Evolutionary conservation across 2,329 filamentous ascomycete species (phyloP).

Genomic region (Colletotrichum paranaense): DNA sequence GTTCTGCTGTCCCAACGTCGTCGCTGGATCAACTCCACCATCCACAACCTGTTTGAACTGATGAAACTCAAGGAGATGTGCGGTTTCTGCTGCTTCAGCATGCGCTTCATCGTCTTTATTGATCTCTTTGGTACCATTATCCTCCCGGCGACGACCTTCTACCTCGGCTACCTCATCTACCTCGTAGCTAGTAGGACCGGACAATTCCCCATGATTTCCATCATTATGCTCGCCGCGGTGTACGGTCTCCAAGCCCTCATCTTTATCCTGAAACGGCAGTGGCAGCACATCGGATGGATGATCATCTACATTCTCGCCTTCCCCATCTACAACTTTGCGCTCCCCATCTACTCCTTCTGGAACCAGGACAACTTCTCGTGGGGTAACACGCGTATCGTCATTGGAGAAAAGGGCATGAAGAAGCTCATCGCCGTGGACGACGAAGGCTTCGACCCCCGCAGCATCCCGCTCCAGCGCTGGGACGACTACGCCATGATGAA

Average conservation of each 20-base stretch:
- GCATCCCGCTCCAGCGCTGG: constrained; percentile 95
- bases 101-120: constrained; percentile 96
- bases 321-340: constrained; percentile 90
- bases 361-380: constrained; percentile 99
- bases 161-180: constrained; percentile 91
- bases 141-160: constrained; percentile 87
- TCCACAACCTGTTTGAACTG: constrained; percentile 94
- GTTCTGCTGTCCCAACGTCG: constrained; percentile 97
- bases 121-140: constrained; percentile 94
- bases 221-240: constrained; percentile 88
- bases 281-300: constrained; percentile 99
- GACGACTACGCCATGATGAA: constrained; percentile 93
- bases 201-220: constrained; percentile 86
- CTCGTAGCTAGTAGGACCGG: constrained; percentile 74
- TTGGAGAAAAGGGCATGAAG: constrained; percentile 92
- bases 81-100: constrained; percentile 99
- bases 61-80: constrained; percentile 93
- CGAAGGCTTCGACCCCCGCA: constrained; percentile 89
- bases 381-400: constrained; percentile 98
- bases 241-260: constrained; percentile 97
- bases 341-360: constrained; percentile 99
- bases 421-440: constrained; percentile 88
- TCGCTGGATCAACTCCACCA: constrained; percentile 99
- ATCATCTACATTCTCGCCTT: constrained; percentile 97
- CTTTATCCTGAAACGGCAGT: constrained; percentile 96